Conservation (phyloP, 2,329 filamentous ascomycete species). For the Pseudocercospora vitis region DNA sequence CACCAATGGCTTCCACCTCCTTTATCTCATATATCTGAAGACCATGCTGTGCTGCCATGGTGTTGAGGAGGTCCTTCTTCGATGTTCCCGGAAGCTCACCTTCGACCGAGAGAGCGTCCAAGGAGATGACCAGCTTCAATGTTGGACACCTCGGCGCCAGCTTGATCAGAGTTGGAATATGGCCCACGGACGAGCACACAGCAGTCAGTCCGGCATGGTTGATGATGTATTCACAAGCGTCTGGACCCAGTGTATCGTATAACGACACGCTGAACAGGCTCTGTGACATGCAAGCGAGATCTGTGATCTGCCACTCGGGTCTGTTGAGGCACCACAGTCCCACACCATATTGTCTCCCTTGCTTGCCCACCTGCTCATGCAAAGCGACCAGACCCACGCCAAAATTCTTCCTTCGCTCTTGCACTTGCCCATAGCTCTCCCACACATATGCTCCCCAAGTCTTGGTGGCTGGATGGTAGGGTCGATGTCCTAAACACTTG, state of each 20-base stretch:
- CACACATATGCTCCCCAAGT: constrained; percentile 76
- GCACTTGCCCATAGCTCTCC: constrained; percentile 79
- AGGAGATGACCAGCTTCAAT: constrained; percentile 82
- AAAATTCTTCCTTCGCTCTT: constrained; percentile 75
- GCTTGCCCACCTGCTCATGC: constrained; percentile 70
- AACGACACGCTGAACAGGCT: constrained; percentile 86
- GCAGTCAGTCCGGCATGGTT: constrained; percentile 78
- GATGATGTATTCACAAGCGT: constrained; percentile 92
- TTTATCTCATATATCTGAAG: constrained; percentile 76
- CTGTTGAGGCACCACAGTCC: constrained; percentile 86
- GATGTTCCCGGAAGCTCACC: constrained; percentile 70
- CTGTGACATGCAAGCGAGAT: constrained; percentile 84
- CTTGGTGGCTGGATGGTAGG: constrained; percentile 73
- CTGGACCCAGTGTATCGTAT: constrained; percentile 91
- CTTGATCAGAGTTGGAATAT: constrained; percentile 79
- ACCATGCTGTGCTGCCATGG: constrained; percentile 70
- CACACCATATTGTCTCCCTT: constrained; percentile 67
- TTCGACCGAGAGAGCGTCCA: constrained; percentile 79
- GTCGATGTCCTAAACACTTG: constrained; percentile 75
- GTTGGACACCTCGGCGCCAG: constrained; percentile 72
- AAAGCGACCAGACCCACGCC: constrained; percentile 83
- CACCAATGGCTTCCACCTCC: constrained; percentile 80
- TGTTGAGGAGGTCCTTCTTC: constrained; percentile 75
- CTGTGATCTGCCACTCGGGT: constrained; percentile 85
- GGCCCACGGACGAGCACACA: constrained; percentile 75